Evolutionary conservation across 331 rosid species (phyloP), one percentile per base, ranked within the genome.

Genomic region (Spiraea crenata): DNA sequence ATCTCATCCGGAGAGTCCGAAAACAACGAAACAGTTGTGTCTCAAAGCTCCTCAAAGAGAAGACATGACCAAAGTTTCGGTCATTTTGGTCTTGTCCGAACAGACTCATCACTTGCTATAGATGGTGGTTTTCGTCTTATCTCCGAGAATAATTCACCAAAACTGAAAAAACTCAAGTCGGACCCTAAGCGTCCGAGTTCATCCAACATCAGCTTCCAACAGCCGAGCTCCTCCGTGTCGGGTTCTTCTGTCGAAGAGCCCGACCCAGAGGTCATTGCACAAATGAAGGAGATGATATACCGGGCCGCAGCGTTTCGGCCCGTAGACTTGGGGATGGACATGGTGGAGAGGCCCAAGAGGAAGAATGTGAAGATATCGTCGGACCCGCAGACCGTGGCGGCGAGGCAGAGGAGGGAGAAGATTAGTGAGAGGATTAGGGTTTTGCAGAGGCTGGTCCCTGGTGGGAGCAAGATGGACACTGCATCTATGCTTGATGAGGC

Each of bases 401-500:
- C 97, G 40, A 90, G 95, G 63, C 93, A 85, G 44, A 85, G 96
- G 74, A 87, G 97, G 65, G 98, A 93, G 75, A 80, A 87, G 74
- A 90, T 93, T 65, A 83, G 95, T 56, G 96, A 90, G 49, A 90
- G 75, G 65, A 85, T 93, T 76, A 88, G 91, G 84, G 92, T 84
- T 78, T 85, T 93, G 82, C 97, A 90, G 81, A 81, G 77, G 78
- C 62, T 93, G 60, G 96, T 93, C 31, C 98, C 98, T n/a, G 96
- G 97, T 5, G 98, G 98, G 54, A 87, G 74, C 87, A 90, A 88
- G 78, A 93, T 93, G 98, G 98, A 93, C 79, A 88, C 92, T 66
- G 92, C 92, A 31, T 87, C 97, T 31, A 87, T 90, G 90, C 97
- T 93, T 41, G 97, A 90, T 57, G 98, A 93, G 57, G 95, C 92